These are phyloP conservation scores for Vigna hirtella DNA, from an alignment of 306 rosid genomes.

Conservation along the genomic window DNA sequence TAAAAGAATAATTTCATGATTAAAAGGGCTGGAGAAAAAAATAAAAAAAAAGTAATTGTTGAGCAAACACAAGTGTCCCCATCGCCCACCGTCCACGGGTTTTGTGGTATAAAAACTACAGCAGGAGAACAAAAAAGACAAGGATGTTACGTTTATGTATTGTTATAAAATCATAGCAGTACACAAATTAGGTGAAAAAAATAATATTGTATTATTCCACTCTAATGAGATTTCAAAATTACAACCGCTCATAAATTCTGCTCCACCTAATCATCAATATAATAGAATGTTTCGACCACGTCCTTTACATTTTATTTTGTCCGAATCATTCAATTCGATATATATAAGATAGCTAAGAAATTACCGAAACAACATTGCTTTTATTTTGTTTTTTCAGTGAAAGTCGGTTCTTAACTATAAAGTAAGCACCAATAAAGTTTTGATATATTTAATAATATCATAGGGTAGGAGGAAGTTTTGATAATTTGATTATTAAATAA, in stretches of 20 bases:
- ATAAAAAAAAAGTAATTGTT: too few species aligned
- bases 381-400: neutral
- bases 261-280: conserved; percentile 10
- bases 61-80: conserved; percentile 19
- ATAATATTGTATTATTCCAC: neutral
- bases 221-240: neutral
- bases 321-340: neutral
- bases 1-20: too few species aligned
- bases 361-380: neutral
- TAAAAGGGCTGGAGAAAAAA: too few species aligned
- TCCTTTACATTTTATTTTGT: neutral
- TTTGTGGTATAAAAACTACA: neutral
- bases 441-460: neutral
- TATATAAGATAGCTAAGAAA: neutral
- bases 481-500: neutral
- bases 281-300: conserved; percentile 16
- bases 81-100: conserved; percentile 30
- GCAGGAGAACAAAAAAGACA: neutral
- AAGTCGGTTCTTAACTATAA: neutral
- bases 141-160: neutral
- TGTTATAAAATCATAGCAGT: neutral
- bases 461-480: neutral
- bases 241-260: neutral
- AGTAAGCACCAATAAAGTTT: neutral
- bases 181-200: neutral